Evolutionary conservation across 2,329 filamentous ascomycete species (phyloP), one percentile per base, ranked within the genome.

Genomic region (Cytospora leucostoma): DNA sequence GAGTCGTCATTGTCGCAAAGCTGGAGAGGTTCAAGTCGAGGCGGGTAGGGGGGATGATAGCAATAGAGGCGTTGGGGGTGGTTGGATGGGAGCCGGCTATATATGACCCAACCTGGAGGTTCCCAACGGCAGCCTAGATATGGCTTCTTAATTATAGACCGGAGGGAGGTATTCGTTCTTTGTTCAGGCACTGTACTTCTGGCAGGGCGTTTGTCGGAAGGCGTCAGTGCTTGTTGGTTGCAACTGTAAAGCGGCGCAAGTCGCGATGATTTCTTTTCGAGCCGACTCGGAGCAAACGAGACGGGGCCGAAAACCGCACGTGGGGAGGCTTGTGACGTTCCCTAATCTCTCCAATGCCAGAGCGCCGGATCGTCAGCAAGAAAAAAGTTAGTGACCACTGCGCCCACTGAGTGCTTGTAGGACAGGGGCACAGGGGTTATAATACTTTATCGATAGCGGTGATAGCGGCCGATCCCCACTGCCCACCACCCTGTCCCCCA

Each of bases 351-450:
- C 64, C 64, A 65, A 64, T 63, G 54, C 64, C 51, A 61, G 32
- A 40, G 38, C 34, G 17, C 19, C 11, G 34, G 61, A 63, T 63
- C 61, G 64, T 64, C 64, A 65, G 64, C 64, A 64, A 57, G 60
- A 63, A 47, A 47, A n/a, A 44, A 38, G 49, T 19, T 19, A 8
- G 15, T 13, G 35, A 37, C 35, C 8, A 13, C 8, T 2, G 6
- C 12, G 35, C 8, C 2, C n/a, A 49, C n/a, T 34, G 19, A 27
- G 27, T 27, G 27, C 27, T 27, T 27, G 27, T 27, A 27, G 4
- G 27, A 27, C 27, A 27, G 27, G 27, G 27, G 27, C 27, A 27
- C 27, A 27, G 27, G 27, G 27, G 32, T 47, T 7, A n/a, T 17
- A 17, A 40, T 19, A 3, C 11, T 35, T 59, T 65, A 65, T 63